These are phyloP conservation scores for Amphirosellinia nigrospora DNA, from an alignment of 495 filamentous ascomycete species.

Conservation along the genomic window DNA sequence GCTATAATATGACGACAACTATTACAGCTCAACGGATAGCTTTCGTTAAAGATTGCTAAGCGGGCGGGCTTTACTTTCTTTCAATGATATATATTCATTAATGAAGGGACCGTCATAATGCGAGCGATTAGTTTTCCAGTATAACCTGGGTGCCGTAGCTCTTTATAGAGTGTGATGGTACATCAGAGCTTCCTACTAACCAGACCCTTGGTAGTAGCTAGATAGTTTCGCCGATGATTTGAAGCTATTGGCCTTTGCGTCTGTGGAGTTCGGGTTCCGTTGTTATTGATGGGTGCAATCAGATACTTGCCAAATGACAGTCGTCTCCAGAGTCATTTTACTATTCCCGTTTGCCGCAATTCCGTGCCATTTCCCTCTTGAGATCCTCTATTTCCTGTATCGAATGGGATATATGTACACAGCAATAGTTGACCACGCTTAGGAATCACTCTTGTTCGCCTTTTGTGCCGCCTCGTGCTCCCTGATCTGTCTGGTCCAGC, in stretches of 20 bases:
- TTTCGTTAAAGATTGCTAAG: not conserved
- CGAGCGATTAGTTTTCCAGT: not conserved
- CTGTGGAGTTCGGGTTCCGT: not conserved
- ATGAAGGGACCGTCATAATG: not conserved
- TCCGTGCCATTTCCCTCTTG: not conserved
- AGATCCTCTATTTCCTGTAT: constrained; percentile 29
- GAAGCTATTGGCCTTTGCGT: not conserved
- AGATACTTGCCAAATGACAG: not conserved
- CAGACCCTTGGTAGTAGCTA: not conserved
- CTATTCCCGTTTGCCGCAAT: not conserved
- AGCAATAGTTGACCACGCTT: constrained; percentile 15
- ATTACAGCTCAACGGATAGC: not conserved
- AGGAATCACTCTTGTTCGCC: constrained; percentile 43
- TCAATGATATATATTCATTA: not conserved
- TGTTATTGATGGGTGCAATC: not conserved
- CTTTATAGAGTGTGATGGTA: not conserved
- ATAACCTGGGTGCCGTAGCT: not conserved
- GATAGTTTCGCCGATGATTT: not conserved
- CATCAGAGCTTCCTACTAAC: not conserved
- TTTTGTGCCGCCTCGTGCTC: constrained; percentile 81
- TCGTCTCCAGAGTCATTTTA: not conserved
- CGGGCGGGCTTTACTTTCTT: not conserved
- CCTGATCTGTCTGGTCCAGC: constrained; percentile 91
- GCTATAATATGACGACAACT: not conserved
- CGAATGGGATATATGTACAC: constrained; percentile 43